Conservation (phyloP, 1,284 basidiomycete genomes). For the Cutaneotrichosporon mucoides region DNA sequence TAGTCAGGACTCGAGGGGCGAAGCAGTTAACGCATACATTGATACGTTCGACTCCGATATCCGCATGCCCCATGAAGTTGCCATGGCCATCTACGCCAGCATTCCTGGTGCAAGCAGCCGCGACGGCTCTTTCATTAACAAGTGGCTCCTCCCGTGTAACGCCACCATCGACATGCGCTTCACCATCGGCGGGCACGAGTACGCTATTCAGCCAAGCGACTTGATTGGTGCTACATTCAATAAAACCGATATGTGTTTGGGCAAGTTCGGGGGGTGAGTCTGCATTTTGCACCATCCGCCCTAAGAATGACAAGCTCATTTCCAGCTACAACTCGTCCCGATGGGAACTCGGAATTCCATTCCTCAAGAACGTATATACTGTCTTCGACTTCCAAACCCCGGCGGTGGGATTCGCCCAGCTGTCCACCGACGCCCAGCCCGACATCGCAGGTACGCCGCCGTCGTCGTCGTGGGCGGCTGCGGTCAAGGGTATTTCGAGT, state of each 20-base stretch:
- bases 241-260: neutral
- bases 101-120: neutral
- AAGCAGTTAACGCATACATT: too few species aligned
- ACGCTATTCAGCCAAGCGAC: neutral
- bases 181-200: neutral
- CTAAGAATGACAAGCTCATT: too few species aligned
- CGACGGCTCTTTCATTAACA: too few species aligned
- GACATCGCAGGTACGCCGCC: neutral
- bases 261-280: neutral
- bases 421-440: constrained; percentile 8
- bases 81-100: neutral
- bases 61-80: neutral
- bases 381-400: constrained; percentile 71
- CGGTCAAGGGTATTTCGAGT: too few species aligned
- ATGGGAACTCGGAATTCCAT: constrained; percentile 54
- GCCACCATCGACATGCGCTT: neutral
- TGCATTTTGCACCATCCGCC: too few species aligned
- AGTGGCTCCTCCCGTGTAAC: neutral
- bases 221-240: neutral
- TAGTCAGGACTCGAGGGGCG: too few species aligned
- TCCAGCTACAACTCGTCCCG: neutral
- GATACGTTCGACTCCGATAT: neutral
- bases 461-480: too few species aligned
- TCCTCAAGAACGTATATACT: constrained; percentile 81
- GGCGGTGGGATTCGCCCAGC: constrained; percentile 72